Conservation (phyloP, 129 eudicot genomes). For the Deinandra increscens region DNA sequence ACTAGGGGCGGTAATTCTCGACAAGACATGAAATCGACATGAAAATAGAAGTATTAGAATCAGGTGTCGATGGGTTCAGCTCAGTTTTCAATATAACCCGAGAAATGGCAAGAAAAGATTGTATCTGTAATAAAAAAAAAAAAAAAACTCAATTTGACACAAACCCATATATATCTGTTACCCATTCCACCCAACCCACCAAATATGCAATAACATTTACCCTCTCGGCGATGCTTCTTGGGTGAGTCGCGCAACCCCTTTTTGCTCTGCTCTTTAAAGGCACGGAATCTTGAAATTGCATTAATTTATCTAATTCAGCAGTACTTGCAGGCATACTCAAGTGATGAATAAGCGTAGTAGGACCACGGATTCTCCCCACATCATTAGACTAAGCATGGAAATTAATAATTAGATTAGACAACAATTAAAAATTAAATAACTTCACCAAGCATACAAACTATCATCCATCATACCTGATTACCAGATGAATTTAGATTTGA, state of each 20-base stretch:
- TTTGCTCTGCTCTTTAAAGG: constrained; percentile 75
- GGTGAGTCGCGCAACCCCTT: constrained; percentile 97
- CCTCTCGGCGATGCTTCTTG: constrained; percentile 96
- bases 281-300: constrained; percentile 62
- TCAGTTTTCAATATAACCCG: neutral
- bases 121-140: neutral
- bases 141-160: neutral
- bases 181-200: neutral
- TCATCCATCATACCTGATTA: constrained; percentile 49
- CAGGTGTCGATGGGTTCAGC: no score
- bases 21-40: no score
- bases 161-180: no score
- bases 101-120: neutral
- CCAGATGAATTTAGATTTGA: constrained; percentile 41
- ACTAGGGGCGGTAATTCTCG: no score
- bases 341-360: constrained; percentile 67
- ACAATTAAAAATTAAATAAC: neutral
- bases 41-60: no score
- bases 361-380: constrained; percentile 47
- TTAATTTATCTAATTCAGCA: constrained; percentile 52
- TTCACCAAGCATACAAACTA: neutral
- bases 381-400: constrained; percentile 34
- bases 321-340: constrained; percentile 69
- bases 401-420: neutral
- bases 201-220: constrained; percentile 36